Evolutionary conservation across 192 early-diverging fungal species (phyloP).

Genomic region (Rhizophagus sp.): DNA sequence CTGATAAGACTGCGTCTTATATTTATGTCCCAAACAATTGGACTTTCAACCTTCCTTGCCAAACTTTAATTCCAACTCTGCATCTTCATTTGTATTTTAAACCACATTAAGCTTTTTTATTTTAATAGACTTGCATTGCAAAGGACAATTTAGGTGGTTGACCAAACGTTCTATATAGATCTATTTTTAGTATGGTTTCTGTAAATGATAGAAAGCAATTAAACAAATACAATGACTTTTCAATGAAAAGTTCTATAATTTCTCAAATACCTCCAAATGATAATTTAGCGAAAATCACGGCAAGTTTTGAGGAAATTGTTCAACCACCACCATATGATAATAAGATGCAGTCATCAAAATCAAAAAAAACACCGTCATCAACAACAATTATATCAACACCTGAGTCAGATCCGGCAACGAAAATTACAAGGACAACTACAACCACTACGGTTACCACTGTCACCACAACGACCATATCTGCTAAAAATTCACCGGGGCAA

Average conservation of each 20-base stretch:
- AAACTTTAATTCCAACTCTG: neutral
- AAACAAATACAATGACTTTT: neutral
- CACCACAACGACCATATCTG: slow-evolving; percentile 20
- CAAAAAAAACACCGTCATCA: neutral
- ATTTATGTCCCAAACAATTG: neutral
- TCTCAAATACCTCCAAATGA: neutral
- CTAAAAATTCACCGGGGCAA: slow-evolving; percentile 12
- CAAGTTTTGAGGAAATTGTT: neutral
- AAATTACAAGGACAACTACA: slow-evolving; percentile 24
- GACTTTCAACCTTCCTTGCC: neutral
- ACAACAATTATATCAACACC: neutral
- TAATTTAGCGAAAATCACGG: neutral
- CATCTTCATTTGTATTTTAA: neutral
- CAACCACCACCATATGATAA: neutral
- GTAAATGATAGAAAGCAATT: neutral
- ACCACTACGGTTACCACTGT: slow-evolving; percentile 25
- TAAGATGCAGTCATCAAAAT: neutral
- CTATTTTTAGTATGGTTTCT: neutral
- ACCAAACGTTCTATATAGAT: neutral
- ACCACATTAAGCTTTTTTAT: neutral
- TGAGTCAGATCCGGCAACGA: neutral
- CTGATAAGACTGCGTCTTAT: neutral
- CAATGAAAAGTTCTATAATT: neutral
- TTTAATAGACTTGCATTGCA: neutral
- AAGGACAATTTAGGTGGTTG: neutral